Evolutionary conservation across 148 eudicot species (phyloP), one percentile per base, ranked within the genome.

Genomic region (Oxyria digyna): DNA sequence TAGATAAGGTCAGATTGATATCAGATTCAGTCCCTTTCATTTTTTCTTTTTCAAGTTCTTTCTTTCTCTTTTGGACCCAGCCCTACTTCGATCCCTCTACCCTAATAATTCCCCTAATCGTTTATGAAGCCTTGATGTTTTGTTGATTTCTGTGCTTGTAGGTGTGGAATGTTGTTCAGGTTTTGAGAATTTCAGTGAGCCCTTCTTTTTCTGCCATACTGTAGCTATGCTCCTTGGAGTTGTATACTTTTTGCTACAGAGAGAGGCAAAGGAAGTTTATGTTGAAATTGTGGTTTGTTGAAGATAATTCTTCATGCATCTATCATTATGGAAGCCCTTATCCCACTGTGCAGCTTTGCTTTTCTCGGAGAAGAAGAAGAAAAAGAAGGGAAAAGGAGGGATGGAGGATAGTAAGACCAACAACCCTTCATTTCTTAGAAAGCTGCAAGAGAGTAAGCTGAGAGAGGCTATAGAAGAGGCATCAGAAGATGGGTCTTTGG

Each of bases 401-500:
- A 31, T 42, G 17, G 42, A 46, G 49, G 75, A 63, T 8, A 24
- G 18, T 35, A 66, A 48, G 63, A n/a, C n/a, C n/a, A 55, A 50
- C 52, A 72, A 33, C 46, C 71, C 70, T 21, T 67, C 57, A 21
- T 15, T 49, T 41, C 46, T 48, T 0, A 35, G 75, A 14, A 46
- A 54, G 11, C 24, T 52, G 67, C 50, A 20, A 62, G 76, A 73
- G 31, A 38, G 63, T 42, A 73, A 73, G 55, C 76, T 67, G 13
- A 73, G 54, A 42, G 76, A 73, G 54, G 76, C 76, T 52, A 62
- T 73, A 24, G 76, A 73, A 41, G 76, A 67, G 37, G 76, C 76
- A 50, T 73, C 76, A 20, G 76, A 73, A 38, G 71, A 73, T 49
- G 76, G 76, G 52, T 50, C 66, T 2, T 68, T 73, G 17, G 17